Percentiles rank a stretch among this genome's conserved stretches.
These are phyloP conservation scores for Nyctanthes arbortristis DNA, from an alignment of 257 asterid species.

Conservation along the genomic window DNA sequence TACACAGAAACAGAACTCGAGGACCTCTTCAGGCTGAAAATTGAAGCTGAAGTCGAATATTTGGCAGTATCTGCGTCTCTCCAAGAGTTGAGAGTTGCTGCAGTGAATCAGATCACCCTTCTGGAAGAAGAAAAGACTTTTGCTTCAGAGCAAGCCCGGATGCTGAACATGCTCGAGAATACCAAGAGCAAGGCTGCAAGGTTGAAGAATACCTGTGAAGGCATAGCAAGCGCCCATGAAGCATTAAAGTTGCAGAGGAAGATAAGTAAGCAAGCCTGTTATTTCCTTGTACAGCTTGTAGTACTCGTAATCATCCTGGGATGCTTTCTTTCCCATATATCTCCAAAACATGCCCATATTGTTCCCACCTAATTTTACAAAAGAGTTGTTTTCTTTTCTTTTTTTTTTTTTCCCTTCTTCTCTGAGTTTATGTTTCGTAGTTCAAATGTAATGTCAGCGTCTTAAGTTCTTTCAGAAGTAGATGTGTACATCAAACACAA, in stretches of 20 bases:
- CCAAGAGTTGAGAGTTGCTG: constrained; percentile 46
- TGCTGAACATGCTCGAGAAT: constrained; percentile 47
- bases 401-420: constrained; percentile 5
- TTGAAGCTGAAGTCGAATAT: constrained; percentile 76
- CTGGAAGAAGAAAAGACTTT: constrained; percentile 51
- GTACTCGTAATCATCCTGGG: constrained; percentile 37
- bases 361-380: constrained; percentile 68
- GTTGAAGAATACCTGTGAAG: constrained; percentile 47
- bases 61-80: constrained; percentile 46
- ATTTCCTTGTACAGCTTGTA: constrained; percentile 52
- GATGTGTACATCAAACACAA: constrained; percentile 36
- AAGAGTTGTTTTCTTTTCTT: constrained; percentile 3
- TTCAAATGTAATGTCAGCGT: constrained; percentile 21
- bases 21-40: constrained; percentile 54
- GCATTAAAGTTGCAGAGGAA: constrained; percentile 43
- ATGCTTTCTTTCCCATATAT: constrained; percentile 36
- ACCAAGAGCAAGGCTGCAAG: constrained; percentile 49
- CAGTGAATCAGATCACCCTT: constrained; percentile 44
- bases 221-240: constrained; percentile 41
- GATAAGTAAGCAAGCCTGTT: constrained; percentile 52
- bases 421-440: constrained; percentile 15
- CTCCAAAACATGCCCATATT: constrained; percentile 40
- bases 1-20: constrained; percentile 47
- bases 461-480: constrained; percentile 25
- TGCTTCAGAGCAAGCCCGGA: constrained; percentile 46